Base-by-base conservation (phyloP, 768 basidiomycete species). In the Tephrocybe sp. region DNA sequence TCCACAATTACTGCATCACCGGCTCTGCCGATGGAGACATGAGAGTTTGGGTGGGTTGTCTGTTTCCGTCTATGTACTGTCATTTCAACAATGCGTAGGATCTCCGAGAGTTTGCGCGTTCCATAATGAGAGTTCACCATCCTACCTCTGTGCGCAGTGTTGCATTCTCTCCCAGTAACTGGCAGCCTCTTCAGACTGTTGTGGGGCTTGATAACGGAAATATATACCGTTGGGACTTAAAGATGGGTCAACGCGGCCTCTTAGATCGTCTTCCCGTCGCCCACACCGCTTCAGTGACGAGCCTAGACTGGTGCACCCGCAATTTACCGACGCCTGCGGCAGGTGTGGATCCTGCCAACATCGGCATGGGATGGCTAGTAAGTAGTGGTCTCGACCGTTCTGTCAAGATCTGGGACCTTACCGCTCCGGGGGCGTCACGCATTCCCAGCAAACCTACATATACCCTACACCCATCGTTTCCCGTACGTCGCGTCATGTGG, bases 331-430 rank as follows among this genome's bases (percentile, higher is more conserved):
- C 33, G 45, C n/a, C 53, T 21, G 24, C 50, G 34, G 47, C 47
- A 8, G 18, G 25, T 21, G 43, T 18, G 11, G 69, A 74, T 27
- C 47, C 57, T 30, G 50, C 61, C 3, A 63, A 64, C 4, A 68
- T 57, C 18, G 72, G 74, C 5, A 64, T 76, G 22, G 87, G 88
- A 1, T 93, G 89, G 88, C 74, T 93, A 18, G 84, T 82, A 4
- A 91, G 86, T 45, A 88, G 84, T 11, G 86, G 89, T 0, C 68
- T 92, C 24, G 91, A 93, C 66, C 80, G 83, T 29, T 83, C 77
- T 23, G 88, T 91, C 42, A 91, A 91, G 71, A 88, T 90, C 0
- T 92, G 90, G 90, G 82, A 89, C 58, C 72, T 91, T 10, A 75
- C 78, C 0, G 62, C 70, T 0, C 71, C 79, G 12, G 60, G 62